Evolutionary conservation across 768 basidiomycete genomes (phyloP), one percentile per base, ranked within the genome.

Genomic region (Mycena galopus): DNA sequence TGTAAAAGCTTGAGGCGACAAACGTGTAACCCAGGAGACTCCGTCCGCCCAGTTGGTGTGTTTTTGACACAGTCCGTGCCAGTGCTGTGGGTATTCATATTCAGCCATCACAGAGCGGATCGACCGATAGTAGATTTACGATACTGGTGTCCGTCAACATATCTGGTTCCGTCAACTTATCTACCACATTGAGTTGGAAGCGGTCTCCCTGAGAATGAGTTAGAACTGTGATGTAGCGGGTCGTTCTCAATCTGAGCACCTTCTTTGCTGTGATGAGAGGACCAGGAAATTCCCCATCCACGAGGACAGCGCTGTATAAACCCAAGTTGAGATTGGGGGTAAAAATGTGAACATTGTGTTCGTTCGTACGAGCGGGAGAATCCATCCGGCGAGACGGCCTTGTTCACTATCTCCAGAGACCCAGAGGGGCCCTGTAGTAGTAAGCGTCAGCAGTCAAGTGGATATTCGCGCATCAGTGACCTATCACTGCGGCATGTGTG

Each of bases 151-250:
- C 71, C 44, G 44, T 47, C n/a, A 47, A 16, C 44, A 47, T 47
- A n/a, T 4, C n/a, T 1, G 7, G 19, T 27, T 88, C 84, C 2
- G 75, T 78, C n/a, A 88, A 78, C 30, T 71, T 29, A 58, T 88
- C 82, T 23, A 79, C 71, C 29, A 88, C 84, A 39, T 84, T 83
- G 59, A 88, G 72, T 21, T 1, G n/a, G 33, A 67, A 84, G 39
- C 44, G 65, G 17, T 68, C 67, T 53, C 67, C 59, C 67, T 68
- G 21, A 47, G n/a, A 84, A n/a, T n/a, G n/a, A n/a, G n/a, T n/a
- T n/a, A 4, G 3, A 21, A 21, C 11, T 27, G 44, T 59, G 9
- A 51, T 4, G 25, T 23, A 42, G 5, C 9, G n/a, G 11, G 6
- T n/a, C n/a, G 21, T 8, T 8, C 39, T 16, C 39, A 14, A 16